Evolutionary conservation across 441 rosid species (phyloP).

Genomic region (Bruguiera hainesii): DNA sequence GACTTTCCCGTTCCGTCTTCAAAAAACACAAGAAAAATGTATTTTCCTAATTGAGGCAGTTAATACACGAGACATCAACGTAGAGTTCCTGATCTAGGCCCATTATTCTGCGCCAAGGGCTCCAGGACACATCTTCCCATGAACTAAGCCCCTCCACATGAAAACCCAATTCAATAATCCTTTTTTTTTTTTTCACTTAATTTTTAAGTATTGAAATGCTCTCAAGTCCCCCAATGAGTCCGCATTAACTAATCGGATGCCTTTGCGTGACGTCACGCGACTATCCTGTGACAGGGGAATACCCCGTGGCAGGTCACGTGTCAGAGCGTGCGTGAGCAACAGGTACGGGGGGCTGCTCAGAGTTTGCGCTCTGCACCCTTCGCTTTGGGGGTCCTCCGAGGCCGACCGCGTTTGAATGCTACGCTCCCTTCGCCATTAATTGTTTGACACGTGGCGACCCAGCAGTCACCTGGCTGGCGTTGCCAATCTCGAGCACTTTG

Average conservation of each 20-base stretch:
- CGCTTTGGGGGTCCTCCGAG: conserved; percentile 4
- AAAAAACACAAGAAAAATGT: too few relatives aligned
- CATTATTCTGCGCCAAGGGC: too few relatives aligned
- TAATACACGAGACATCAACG: too few relatives aligned
- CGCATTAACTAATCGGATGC: neutral
- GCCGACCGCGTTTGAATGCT: conserved; percentile 1
- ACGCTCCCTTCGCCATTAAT: neutral
- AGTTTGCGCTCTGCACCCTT: too few relatives aligned
- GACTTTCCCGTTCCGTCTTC: too few relatives aligned
- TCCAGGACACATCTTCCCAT: too few relatives aligned
- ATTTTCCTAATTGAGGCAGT: too few relatives aligned
- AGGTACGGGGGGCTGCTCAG: neutral
- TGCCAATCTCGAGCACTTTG: neutral
- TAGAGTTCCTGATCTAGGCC: too few relatives aligned
- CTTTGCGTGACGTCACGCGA: conserved; percentile 15
- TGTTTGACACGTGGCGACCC: neutral
- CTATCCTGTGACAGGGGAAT: conserved; percentile 1
- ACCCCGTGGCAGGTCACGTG: conserved; percentile 12
- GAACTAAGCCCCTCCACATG: neutral
- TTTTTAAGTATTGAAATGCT: neutral
- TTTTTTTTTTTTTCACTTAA: neutral
- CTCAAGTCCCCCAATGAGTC: neutral
- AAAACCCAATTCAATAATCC: neutral
- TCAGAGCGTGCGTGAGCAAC: conserved; percentile 22
- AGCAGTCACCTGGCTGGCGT: neutral